Evolutionary conservation across 1,284 basidiomycete species (phyloP).

Genomic region (Tilletiaria anomala): DNA sequence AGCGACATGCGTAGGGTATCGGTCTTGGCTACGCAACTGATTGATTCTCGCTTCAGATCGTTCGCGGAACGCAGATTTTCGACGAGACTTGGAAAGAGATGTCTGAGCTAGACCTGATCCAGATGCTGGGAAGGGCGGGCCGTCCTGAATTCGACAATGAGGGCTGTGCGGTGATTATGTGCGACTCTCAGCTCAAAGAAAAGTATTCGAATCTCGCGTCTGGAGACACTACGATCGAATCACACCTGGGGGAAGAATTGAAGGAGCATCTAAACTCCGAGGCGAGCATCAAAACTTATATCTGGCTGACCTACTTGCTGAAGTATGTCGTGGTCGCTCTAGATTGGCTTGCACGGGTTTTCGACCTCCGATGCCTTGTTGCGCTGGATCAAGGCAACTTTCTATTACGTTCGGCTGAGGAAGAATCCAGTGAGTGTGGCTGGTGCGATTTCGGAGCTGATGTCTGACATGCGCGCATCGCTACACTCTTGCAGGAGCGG

Average conservation of each 20-base stretch:
- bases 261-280: slow-evolving; percentile 28
- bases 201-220: slow-evolving; percentile 14
- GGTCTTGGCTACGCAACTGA: background rate
- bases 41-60: slow-evolving; percentile 5
- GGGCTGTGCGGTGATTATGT: slow-evolving; percentile 31
- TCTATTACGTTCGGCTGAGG: slow-evolving; percentile 10
- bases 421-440: slow-evolving; percentile 16
- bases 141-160: slow-evolving; percentile 72
- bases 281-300: background rate
- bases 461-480: too few relatives aligned
- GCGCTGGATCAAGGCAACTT: slow-evolving; percentile 6
- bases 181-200: slow-evolving; percentile 16
- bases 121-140: slow-evolving; percentile 62
- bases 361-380: slow-evolving; percentile 1
- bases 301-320: background rate
- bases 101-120: slow-evolving; percentile 24
- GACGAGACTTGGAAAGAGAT: slow-evolving; percentile 18
- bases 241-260: slow-evolving; percentile 12
- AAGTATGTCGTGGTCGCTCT: background rate
- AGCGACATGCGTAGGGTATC: background rate
- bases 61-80: slow-evolving; percentile 24
- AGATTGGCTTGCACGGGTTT: slow-evolving; percentile 8
- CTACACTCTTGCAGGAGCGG: too few relatives aligned
- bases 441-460: too few relatives aligned
- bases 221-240: slow-evolving; percentile 18